Conservation (phyloP, 2,329 filamentous ascomycete species). For the Venturia pyrina region DNA sequence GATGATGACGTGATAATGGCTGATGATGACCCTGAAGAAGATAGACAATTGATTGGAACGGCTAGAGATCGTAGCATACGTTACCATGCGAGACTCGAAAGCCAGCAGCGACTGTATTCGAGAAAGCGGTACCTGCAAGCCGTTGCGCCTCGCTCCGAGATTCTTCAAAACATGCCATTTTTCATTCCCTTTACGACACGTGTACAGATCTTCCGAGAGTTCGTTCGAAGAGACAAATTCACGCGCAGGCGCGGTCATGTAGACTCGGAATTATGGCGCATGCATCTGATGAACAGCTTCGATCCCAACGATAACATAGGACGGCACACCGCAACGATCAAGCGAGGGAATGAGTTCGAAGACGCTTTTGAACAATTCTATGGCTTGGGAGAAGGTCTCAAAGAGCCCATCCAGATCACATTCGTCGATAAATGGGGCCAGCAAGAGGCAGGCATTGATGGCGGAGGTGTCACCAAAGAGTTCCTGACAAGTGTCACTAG, state of each 20-base stretch:
- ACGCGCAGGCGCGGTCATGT: conserved; percentile 57
- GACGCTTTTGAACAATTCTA: conserved; percentile 84
- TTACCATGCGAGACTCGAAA: conserved; percentile 50
- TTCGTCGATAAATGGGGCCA: conserved; percentile 88
- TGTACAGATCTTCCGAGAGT: conserved; percentile 87
- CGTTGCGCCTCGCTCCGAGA: conserved; percentile 77
- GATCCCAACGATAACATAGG: conserved; percentile 17
- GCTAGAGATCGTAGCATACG: conserved; percentile 53
- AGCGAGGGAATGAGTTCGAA: conserved; percentile 67
- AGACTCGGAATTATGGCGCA: conserved; percentile 67
- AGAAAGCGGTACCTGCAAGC: conserved; percentile 64
- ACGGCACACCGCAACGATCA: conserved; percentile 65
- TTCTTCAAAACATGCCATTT: conserved; percentile 93
- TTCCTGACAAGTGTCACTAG: conserved; percentile 83
- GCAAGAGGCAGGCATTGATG: conserved; percentile 87
- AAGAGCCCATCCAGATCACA: conserved; percentile 92
- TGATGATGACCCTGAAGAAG: conserved; percentile 29
- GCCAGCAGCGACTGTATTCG: conserved; percentile 55
- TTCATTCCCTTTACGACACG: conserved; percentile 87
- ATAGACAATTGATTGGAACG: conserved; percentile 39
- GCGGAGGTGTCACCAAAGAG: conserved; percentile 94
- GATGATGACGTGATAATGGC: conserved; percentile 41
- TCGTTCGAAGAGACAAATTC: conserved; percentile 71
- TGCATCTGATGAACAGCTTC: conserved; percentile 14
- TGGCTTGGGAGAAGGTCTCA: conserved; percentile 66